phyloP scores from a whole-genome alignment of 495 filamentous ascomycete genomes.

The Physcia stellaris region DNA sequence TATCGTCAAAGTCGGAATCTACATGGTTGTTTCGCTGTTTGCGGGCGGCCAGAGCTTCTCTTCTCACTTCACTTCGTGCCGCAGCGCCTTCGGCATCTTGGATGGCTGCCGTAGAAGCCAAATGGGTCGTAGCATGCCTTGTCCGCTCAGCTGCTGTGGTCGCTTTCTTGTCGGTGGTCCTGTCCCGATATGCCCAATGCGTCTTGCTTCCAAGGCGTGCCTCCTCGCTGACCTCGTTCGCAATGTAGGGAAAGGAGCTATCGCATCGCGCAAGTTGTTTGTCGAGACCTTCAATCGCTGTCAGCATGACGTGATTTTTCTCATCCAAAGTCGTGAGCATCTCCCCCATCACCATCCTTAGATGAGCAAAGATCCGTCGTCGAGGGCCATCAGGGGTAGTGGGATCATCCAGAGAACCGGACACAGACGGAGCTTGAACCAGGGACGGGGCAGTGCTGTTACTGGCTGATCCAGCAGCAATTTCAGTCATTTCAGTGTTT shows the following conservation, averaged over 20 bases:
- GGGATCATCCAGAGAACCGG: conserved; percentile 26
- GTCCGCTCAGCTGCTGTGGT: conserved; percentile 49
- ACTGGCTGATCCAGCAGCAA: conserved; percentile 21
- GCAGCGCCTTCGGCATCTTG: conserved; percentile 65
- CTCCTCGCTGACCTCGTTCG: conserved; percentile 83
- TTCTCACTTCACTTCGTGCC: conserved; percentile 63
- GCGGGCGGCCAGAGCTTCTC: conserved; percentile 64
- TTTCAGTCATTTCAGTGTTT: conserved; percentile 22
- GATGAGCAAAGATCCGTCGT: conserved; percentile 51
- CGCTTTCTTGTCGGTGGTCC: conserved; percentile 44
- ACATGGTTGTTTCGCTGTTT: conserved; percentile 51
- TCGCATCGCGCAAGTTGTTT: conserved; percentile 78
- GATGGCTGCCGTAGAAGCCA: conserved; percentile 52
- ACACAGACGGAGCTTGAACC: conserved; percentile 25
- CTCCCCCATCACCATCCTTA: conserved; percentile 49
- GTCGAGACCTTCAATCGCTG: conserved; percentile 75
- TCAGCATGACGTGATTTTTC: conserved; percentile 89
- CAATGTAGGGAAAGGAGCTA: conserved; percentile 67
- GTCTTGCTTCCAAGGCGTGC: conserved; percentile 79
- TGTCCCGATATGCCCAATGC: conserved; percentile 96
- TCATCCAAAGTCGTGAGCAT: conserved; percentile 82
- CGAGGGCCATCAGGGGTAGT: conserved; percentile 35
- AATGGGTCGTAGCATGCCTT: conserved; percentile 52
- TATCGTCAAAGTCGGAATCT: conserved; percentile 71
- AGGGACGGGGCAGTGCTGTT: conserved; percentile 15